Base-by-base conservation (phyloP, 139 green algal species). In the Penium margaritaceum region DNA sequence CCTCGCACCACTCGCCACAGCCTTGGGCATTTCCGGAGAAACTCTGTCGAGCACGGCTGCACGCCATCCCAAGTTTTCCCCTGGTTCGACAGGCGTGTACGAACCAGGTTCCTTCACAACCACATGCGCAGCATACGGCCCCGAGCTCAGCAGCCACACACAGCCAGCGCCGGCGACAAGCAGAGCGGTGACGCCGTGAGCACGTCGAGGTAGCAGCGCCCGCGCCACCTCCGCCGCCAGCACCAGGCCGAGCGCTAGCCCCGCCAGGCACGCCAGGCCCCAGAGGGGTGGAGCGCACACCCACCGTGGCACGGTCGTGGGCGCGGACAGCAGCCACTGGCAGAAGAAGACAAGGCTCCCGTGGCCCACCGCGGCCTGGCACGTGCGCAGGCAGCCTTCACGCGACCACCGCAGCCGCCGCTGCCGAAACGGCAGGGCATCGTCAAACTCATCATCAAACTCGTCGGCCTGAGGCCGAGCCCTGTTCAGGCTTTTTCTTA, bases 311-410 rank as follows among this genome's bases (percentile, higher is more conserved):
- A 68, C 35, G 21, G 41, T n/a, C 12, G 70, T 62, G 30, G 73
- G 63, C 35, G 73, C 51, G 32, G 66, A 43, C 33, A 80, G 64
- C 27, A 78, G 34, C 54, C 55, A 80, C 44, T 80, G 73, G 43
- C 17, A 58, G 36, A 76, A 24, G 51, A 80, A 80, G 7, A 80
- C 9, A 21, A 80, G 66, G 36, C 64, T 69, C 32, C 73, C 73
- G 2, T 78, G 67, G 32, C 73, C 65, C 29, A 53, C 36, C 21
- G 37, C 73, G 34, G 78, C 78, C 43, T 80, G 73, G 27, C 43
- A 58, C 9, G 36, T 67, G 19, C 63, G 64, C 34, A 67, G 1
- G 32, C 27, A 68, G 39, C 63, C 71, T 5, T 57, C n/a, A 27
- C 33, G 33, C 15, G 63, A 55, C 39, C 63, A 75, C 12, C 35